Percentiles rank a stretch among this genome's conserved stretches.
phyloP scores from a whole-genome alignment of 192 early-diverging fungal species.

The Helicostylum pulchrum region DNA sequence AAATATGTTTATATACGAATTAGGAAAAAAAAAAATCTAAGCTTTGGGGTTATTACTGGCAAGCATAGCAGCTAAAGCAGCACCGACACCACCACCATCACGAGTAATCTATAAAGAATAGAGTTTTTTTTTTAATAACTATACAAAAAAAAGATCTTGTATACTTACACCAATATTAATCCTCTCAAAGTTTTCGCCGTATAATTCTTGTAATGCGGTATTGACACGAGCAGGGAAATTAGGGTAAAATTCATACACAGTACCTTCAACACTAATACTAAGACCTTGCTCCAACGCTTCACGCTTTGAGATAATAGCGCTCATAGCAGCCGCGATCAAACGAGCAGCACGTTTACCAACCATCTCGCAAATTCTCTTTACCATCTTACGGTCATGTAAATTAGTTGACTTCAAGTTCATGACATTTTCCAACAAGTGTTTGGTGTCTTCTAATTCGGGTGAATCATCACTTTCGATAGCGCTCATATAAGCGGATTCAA shows the following conservation, averaged over 20 bases:
- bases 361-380: constrained; percentile 74
- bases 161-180: constrained; percentile 39
- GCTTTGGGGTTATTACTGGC: constrained; percentile 9
- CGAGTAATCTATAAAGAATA: constrained; percentile 17
- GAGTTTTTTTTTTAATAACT: no score
- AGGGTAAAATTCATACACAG: constrained; percentile 61
- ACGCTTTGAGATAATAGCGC: constrained; percentile 61
- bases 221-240: constrained; percentile 39
- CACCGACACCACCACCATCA: constrained; percentile 76
- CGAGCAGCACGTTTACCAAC: constrained; percentile 84
- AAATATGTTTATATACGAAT: no score
- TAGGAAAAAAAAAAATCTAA: no score
- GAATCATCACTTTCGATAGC: constrained; percentile 68
- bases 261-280: constrained; percentile 50
- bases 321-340: constrained; percentile 67
- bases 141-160: background rate
- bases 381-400: constrained; percentile 74
- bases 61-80: constrained; percentile 64
- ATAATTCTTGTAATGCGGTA: constrained; percentile 20
- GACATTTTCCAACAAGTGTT: constrained; percentile 70
- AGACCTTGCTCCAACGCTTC: constrained; percentile 27
- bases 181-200: constrained; percentile 24
- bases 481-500: constrained; percentile 74
- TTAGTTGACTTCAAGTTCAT: constrained; percentile 67
- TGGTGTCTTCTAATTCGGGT: constrained; percentile 60